phyloP scores from a whole-genome alignment of 2,329 filamentous ascomycete genomes.

The Xylaria multiplex region DNA sequence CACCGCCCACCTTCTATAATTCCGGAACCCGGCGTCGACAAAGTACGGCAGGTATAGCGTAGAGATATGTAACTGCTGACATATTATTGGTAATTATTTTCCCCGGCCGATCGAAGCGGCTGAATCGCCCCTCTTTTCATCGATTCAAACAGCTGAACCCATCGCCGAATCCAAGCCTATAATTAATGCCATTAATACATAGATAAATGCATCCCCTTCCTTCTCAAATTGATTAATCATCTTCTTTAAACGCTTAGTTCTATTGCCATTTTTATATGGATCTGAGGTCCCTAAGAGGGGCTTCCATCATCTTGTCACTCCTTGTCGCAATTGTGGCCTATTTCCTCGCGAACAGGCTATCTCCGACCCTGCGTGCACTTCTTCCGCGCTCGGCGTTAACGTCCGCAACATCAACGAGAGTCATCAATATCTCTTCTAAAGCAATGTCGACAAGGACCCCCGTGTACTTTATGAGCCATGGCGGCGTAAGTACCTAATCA shows the following conservation, averaged over 20 bases:
- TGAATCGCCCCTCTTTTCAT: conserved; percentile 5
- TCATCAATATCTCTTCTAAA: conserved; percentile 23
- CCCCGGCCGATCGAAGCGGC: background rate
- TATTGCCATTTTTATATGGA: conserved; percentile 27
- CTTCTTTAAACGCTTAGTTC: background rate
- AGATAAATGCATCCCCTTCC: background rate
- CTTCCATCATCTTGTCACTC: conserved; percentile 39
- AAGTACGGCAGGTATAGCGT: background rate
- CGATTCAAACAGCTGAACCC: conserved; percentile 23
- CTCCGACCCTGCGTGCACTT: conserved; percentile 31
- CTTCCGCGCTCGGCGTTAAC: conserved; percentile 38
- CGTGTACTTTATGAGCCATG: conserved; percentile 63
- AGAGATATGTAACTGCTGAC: conserved; percentile 40
- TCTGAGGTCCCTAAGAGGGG: conserved; percentile 22
- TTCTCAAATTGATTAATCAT: conserved; percentile 29
- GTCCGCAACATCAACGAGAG: conserved; percentile 27
- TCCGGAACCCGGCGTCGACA: conserved; percentile 1
- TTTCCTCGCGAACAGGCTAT: conserved; percentile 39
- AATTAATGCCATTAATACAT: background rate
- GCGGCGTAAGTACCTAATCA: conserved; percentile 54
- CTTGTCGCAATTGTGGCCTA: conserved; percentile 43
- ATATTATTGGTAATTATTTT: conserved; percentile 47
- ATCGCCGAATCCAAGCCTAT: conserved; percentile 11
- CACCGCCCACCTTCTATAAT: background rate
- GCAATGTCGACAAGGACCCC: conserved; percentile 50